Conservation (phyloP, 2,329 filamentous ascomycete genomes). For the Phyllosticta paracitricarpa region DNA sequence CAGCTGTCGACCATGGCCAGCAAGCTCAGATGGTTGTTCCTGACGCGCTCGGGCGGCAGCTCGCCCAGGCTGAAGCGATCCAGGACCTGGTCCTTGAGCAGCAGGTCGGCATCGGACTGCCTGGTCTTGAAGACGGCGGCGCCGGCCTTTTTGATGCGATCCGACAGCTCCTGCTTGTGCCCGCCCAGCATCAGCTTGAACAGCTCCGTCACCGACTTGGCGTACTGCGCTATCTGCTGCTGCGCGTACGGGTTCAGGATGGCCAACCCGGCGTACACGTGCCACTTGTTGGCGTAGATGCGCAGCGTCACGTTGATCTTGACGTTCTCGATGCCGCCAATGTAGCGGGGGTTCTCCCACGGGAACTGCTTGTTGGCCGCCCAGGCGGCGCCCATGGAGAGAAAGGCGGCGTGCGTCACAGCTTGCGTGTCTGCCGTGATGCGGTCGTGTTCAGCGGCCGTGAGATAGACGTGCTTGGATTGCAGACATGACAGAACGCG, state of each 20-base stretch:
- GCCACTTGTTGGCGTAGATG: constrained; percentile 98
- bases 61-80: constrained; percentile 81
- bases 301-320: constrained; percentile 97
- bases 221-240: constrained; percentile 90
- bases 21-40: constrained; percentile 88
- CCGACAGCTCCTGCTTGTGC: constrained; percentile 61
- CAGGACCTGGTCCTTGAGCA: constrained; percentile 70
- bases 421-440: constrained; percentile 98
- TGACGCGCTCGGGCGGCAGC: constrained; percentile 54
- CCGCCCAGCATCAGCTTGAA: constrained; percentile 96
- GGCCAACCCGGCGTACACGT: constrained; percentile 94
- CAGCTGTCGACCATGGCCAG: constrained; percentile 98
- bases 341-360: constrained; percentile 91
- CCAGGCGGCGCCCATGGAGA: constrained; percentile 96
- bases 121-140: constrained; percentile 54
- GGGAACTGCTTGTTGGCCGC: constrained; percentile 90
- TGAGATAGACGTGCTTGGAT: constrained; percentile 80
- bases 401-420: constrained; percentile 92
- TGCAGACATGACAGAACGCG: constrained; percentile 70
- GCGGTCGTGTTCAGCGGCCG: constrained; percentile 79
- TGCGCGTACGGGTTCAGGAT: constrained; percentile 92
- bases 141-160: constrained; percentile 70
- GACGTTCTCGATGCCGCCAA: constrained; percentile 96
- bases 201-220: constrained; percentile 79
- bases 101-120: constrained; percentile 49